Conservation (phyloP, 2,329 filamentous ascomycete genomes). For the Albifimbria verrucaria region DNA sequence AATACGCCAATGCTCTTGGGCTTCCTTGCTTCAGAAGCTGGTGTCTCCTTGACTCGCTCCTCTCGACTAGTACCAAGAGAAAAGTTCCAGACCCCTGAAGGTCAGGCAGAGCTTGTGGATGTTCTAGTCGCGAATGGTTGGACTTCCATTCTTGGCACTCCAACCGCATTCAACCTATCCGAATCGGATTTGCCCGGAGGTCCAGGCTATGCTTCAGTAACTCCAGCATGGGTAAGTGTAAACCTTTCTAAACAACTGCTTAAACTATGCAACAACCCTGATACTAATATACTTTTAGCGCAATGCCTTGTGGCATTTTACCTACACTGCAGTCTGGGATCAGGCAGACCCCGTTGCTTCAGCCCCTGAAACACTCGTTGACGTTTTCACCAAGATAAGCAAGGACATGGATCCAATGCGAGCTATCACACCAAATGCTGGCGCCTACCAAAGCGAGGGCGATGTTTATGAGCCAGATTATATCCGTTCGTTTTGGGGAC, state of each 20-base stretch:
- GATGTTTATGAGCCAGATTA: slow-evolving; percentile 23
- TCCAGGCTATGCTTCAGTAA: slow-evolving; percentile 3
- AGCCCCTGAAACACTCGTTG: neutral
- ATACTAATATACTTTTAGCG: neutral
- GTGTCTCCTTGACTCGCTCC: slow-evolving; percentile 5
- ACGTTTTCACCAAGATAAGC: neutral
- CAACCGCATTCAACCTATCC: slow-evolving; percentile 1
- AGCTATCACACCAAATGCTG: slow-evolving; percentile 9
- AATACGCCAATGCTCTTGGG: slow-evolving; percentile 3
- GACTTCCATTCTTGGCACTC: slow-evolving; percentile 2
- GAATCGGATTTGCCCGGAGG: slow-evolving; percentile 6
- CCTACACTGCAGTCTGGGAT: slow-evolving; percentile 1
- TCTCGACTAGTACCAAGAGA: slow-evolving; percentile 3
- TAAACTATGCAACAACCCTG: neutral
- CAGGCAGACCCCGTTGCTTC: neutral
- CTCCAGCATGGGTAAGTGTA: slow-evolving; percentile 6
- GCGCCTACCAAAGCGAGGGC: slow-evolving; percentile 26
- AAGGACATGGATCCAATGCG: neutral
- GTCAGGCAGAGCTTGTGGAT: slow-evolving; percentile 3
- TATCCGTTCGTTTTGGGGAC: slow-evolving; percentile 17
- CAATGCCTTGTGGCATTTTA: slow-evolving; percentile 7
- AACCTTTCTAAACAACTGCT: neutral
- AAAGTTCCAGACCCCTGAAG: slow-evolving; percentile 2
- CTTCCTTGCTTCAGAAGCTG: slow-evolving; percentile 4
- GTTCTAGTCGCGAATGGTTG: neutral